These are phyloP conservation scores for Crinitomyces ghanaensis DNA, from an alignment of 805 yeast species.

Conservation along the genomic window DNA sequence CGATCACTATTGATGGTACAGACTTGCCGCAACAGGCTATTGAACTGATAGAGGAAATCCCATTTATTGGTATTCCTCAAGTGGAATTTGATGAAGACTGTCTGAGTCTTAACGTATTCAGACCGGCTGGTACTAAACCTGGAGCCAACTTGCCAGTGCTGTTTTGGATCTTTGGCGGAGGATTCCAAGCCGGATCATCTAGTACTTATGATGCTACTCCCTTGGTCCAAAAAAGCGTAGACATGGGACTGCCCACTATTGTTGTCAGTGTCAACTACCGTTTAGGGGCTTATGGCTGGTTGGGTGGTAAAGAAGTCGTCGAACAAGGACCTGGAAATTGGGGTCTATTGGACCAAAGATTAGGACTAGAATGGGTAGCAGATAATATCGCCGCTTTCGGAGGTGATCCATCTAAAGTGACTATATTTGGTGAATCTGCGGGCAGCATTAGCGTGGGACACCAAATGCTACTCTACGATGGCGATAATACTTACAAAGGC, in stretches of 20 bases:
- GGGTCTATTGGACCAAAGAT: conserved; percentile 29
- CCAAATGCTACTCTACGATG: conserved; percentile 9
- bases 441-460: conserved; percentile 20
- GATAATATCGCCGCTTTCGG: conserved; percentile 28
- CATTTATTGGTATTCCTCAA: not conserved
- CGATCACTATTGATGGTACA: conserved; percentile 1
- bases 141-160: conserved; percentile 16
- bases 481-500: conserved; percentile 10
- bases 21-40: not conserved
- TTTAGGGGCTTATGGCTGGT: conserved; percentile 27
- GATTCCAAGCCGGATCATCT: conserved; percentile 21
- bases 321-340: conserved; percentile 21
- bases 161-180: conserved; percentile 29
- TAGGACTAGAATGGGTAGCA: conserved; percentile 27
- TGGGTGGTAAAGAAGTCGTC: conserved; percentile 19
- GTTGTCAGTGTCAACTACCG: conserved; percentile 25
- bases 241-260: conserved; percentile 13
- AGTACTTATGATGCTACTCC: conserved; percentile 15
- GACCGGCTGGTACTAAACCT: conserved; percentile 12
- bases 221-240: conserved; percentile 9
- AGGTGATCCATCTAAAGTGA: conserved; percentile 26
- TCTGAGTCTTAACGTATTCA: conserved; percentile 19
- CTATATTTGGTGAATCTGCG: conserved; percentile 30
- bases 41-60: not conserved
- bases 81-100: conserved; percentile 19